phyloP scores from a whole-genome alignment of 192 early-diverging fungal species.

The Backusella sp. region DNA sequence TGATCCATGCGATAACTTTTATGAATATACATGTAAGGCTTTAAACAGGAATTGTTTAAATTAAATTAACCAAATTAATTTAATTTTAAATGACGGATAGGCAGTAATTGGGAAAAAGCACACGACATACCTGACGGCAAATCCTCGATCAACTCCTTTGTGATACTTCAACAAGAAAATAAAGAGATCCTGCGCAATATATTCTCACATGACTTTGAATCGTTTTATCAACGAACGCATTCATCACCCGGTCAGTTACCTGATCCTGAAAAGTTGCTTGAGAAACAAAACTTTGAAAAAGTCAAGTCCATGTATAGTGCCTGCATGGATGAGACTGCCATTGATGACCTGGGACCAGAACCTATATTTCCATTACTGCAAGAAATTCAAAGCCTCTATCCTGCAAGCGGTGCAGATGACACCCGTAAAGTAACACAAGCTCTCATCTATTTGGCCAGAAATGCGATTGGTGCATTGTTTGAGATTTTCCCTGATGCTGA shows the following conservation, averaged over 20 bases:
- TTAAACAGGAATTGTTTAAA: not conserved
- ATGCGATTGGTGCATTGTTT: slow-evolving; percentile 42
- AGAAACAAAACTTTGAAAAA: slow-evolving; percentile 61
- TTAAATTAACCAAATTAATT: not conserved
- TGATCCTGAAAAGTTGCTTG: slow-evolving; percentile 43
- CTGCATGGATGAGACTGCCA: slow-evolving; percentile 54
- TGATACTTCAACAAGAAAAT: slow-evolving; percentile 13
- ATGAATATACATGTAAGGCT: slow-evolving; percentile 57
- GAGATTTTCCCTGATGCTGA: slow-evolving; percentile 50
- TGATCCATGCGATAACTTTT: slow-evolving; percentile 72
- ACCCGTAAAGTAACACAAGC: slow-evolving; percentile 2
- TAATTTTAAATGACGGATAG: slow-evolving; percentile 23
- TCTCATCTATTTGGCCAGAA: slow-evolving; percentile 4
- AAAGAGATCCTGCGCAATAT: slow-evolving; percentile 45
- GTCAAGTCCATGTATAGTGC: slow-evolving; percentile 55
- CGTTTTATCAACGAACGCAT: slow-evolving; percentile 25
- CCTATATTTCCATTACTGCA: slow-evolving; percentile 46
- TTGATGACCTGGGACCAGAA: slow-evolving; percentile 39
- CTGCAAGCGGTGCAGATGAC: not conserved
- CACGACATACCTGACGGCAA: slow-evolving; percentile 67
- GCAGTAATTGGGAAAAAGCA: slow-evolving; percentile 52
- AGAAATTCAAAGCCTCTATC: slow-evolving; percentile 35
- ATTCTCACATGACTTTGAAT: slow-evolving; percentile 46
- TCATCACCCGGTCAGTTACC: slow-evolving; percentile 33
- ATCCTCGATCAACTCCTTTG: slow-evolving; percentile 30